Percentiles rank a stretch among this genome's conserved stretches.
phyloP scores from a whole-genome alignment of 768 basidiomycete genomes.

The Suillus luteus region DNA sequence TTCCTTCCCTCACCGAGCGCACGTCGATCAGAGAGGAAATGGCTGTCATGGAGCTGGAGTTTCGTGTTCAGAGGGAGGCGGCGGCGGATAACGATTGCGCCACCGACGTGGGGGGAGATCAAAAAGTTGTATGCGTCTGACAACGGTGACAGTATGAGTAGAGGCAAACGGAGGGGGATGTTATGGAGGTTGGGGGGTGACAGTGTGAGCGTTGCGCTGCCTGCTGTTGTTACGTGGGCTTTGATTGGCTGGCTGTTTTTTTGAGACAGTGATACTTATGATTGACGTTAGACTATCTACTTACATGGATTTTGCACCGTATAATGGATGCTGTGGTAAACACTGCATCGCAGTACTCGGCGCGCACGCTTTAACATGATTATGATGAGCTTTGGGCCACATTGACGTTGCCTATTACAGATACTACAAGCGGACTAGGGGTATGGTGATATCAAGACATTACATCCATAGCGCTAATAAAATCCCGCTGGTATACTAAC shows the following conservation, averaged over 20 bases:
- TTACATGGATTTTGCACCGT: not conserved
- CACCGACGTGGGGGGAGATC: slow-evolving; percentile 38
- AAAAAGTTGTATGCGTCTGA: slow-evolving; percentile 17
- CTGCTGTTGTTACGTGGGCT: slow-evolving; percentile 27
- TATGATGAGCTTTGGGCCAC: not conserved
- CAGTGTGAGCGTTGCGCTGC: slow-evolving; percentile 32
- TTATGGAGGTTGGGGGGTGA: slow-evolving; percentile 42
- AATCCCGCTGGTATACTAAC: slow-evolving; percentile 12
- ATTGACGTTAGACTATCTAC: slow-evolving; percentile 2
- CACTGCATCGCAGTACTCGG: not conserved
- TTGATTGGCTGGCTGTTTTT: slow-evolving; percentile 33
- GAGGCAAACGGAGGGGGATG: slow-evolving; percentile 31
- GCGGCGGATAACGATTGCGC: slow-evolving; percentile 51
- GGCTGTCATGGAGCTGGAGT: slow-evolving; percentile 41
- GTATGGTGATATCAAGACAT: not conserved
- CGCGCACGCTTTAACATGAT: not conserved
- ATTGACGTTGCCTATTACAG: not conserved
- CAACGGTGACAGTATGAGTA: slow-evolving; percentile 10
- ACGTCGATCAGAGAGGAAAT: slow-evolving; percentile 24
- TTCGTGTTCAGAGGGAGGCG: slow-evolving; percentile 58
- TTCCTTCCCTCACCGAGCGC: slow-evolving; percentile 39
- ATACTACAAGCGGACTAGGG: not conserved
- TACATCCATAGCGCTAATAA: not conserved
- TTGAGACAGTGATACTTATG: slow-evolving; percentile 14
- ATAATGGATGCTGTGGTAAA: not conserved